Percentiles rank a stretch among this genome's conserved stretches.
These are phyloP conservation scores for Fragaria nilgerrensis DNA, from an alignment of 306 rosid species.

Conservation along the genomic window DNA sequence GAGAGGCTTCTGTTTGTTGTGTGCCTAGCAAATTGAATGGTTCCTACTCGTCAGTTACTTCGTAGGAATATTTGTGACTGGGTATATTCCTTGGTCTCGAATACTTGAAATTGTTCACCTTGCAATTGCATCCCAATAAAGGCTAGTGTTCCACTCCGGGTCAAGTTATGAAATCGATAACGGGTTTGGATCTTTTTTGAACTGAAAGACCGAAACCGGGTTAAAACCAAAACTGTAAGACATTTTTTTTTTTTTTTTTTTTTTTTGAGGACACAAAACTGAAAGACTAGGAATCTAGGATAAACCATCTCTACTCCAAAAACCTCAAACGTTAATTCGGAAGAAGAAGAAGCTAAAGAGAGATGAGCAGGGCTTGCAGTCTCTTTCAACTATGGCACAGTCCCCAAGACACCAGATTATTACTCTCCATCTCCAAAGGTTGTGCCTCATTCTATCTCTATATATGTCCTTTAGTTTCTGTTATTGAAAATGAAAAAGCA, in stretches of 20 bases:
- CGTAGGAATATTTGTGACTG: too few species aligned
- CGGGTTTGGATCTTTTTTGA: not conserved
- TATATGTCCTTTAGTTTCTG: not conserved
- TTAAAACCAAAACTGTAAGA: too few species aligned
- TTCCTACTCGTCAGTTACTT: too few species aligned
- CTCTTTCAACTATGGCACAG: constrained; percentile 53
- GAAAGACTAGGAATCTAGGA: too few species aligned
- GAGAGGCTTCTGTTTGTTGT: not conserved
- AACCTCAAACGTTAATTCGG: not conserved
- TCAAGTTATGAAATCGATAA: not conserved
- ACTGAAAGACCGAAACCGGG: not conserved
- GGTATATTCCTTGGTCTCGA: too few species aligned
- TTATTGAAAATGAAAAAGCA: not conserved
- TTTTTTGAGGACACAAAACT: too few species aligned
- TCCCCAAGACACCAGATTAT: constrained; percentile 38
- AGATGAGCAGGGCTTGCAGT: constrained; percentile 43
- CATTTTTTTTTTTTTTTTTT: too few species aligned
- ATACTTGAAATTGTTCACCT: too few species aligned
- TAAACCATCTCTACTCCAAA: not conserved
- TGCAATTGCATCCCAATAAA: too few species aligned
- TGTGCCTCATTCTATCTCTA: not conserved
- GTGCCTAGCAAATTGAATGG: not conserved
- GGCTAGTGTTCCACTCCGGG: not conserved
- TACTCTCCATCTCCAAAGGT: constrained; percentile 47
- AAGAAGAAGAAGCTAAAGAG: not conserved